phyloP scores from a whole-genome alignment of 1,284 basidiomycete genomes.

The Sanghuangporus sanghuang region DNA sequence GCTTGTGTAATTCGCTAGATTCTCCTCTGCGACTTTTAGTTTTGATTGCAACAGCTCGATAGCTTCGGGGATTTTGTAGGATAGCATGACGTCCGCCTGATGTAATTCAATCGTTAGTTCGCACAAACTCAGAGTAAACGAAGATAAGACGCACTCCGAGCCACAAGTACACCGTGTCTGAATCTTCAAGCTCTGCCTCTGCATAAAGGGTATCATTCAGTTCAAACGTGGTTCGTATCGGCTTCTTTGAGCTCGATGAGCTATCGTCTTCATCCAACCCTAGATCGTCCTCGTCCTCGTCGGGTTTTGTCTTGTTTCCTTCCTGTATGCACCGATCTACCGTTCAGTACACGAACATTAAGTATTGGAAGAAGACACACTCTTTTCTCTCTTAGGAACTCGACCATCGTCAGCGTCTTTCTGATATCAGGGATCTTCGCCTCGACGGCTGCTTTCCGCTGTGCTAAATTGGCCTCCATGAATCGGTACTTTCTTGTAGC shows the following conservation, averaged over 20 bases:
- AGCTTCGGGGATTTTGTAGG: slow-evolving; percentile 85
- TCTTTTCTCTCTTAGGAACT: slow-evolving; percentile 70
- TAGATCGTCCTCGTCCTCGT: slow-evolving; percentile 42
- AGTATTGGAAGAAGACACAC: slow-evolving; percentile 34
- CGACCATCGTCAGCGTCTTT: slow-evolving; percentile 89
- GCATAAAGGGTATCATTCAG: slow-evolving; percentile 94
- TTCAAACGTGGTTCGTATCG: slow-evolving; percentile 87
- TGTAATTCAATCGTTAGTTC: neutral
- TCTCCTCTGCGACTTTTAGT: slow-evolving; percentile 69
- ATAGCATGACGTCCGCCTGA: slow-evolving; percentile 97
- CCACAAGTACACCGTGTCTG: slow-evolving; percentile 91
- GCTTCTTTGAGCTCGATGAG: slow-evolving; percentile 36
- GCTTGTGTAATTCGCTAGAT: slow-evolving; percentile 68
- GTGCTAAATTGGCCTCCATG: slow-evolving; percentile 88
- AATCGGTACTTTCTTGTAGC: slow-evolving; percentile 90
- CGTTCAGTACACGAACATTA: neutral
- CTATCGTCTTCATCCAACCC: slow-evolving; percentile 31
- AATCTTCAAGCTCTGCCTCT: slow-evolving; percentile 83
- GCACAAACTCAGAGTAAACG: neutral
- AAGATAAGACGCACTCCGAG: slow-evolving; percentile 73
- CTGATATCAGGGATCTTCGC: slow-evolving; percentile 97
- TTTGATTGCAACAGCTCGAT: slow-evolving; percentile 75
- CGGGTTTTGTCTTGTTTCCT: slow-evolving; percentile 46
- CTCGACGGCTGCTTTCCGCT: slow-evolving; percentile 75
- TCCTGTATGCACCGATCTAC: slow-evolving; percentile 36